These are phyloP conservation scores for Aureobasidium subglaciale DNA, from an alignment of 2,329 filamentous ascomycete species.

Conservation along the genomic window DNA sequence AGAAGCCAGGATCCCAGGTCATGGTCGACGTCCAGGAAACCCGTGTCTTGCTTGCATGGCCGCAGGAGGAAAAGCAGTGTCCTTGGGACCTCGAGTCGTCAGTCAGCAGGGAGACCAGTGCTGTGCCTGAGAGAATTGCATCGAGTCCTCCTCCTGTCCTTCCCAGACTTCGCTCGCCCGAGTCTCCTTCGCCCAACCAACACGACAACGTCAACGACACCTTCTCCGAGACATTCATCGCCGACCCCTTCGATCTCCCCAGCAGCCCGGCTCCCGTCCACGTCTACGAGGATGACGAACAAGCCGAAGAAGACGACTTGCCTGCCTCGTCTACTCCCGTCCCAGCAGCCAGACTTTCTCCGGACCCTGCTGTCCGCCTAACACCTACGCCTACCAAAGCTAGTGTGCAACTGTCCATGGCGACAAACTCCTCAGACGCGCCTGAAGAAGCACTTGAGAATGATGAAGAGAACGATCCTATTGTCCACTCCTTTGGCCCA, in stretches of 20 bases:
- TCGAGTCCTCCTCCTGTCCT: slow-evolving; percentile 58
- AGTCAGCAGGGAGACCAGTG: slow-evolving; percentile 5
- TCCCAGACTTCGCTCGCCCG: slow-evolving; percentile 62
- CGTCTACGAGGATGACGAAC: slow-evolving; percentile 65
- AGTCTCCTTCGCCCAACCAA: slow-evolving; percentile 59
- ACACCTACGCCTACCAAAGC: slow-evolving; percentile 2
- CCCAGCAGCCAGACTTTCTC: slow-evolving; percentile 1
- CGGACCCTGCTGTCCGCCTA: neutral
- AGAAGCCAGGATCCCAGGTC: slow-evolving; percentile 80
- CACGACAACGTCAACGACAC: slow-evolving; percentile 31
- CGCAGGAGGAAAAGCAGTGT: slow-evolving; percentile 32
- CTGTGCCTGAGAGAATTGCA: slow-evolving; percentile 32
- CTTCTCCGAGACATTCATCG: slow-evolving; percentile 35
- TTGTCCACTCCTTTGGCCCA: slow-evolving; percentile 85
- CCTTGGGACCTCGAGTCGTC: slow-evolving; percentile 6
- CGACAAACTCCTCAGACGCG: slow-evolving; percentile 21
- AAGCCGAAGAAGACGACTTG: slow-evolving; percentile 43
- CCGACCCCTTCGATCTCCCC: slow-evolving; percentile 34
- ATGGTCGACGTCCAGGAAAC: slow-evolving; percentile 94
- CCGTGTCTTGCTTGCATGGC: slow-evolving; percentile 85
- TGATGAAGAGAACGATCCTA: slow-evolving; percentile 90
- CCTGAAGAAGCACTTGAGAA: slow-evolving; percentile 65
- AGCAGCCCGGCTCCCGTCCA: slow-evolving; percentile 46
- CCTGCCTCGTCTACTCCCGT: slow-evolving; percentile 15
- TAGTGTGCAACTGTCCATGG: neutral